Conservation (phyloP, 202 grass and related monocot genomes). For the Eragrostis tef region DNA sequence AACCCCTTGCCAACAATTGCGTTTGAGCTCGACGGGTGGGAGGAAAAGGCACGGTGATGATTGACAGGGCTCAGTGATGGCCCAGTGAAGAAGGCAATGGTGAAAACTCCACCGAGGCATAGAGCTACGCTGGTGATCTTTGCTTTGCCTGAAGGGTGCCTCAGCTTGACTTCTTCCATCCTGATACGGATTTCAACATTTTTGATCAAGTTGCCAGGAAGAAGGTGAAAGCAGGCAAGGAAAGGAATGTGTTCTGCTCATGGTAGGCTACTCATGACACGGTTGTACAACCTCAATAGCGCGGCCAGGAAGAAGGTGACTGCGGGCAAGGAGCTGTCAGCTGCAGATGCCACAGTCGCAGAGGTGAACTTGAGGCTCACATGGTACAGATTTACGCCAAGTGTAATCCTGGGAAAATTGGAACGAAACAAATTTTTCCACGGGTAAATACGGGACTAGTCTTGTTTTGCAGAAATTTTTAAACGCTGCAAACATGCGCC, state of each 20-base stretch:
- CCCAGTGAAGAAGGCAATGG: constrained; percentile 55
- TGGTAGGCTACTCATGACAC: neutral
- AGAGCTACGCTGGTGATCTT: constrained; percentile 45
- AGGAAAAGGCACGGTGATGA: constrained; percentile 37
- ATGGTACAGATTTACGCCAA: constrained; percentile 49
- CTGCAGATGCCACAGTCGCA: constrained; percentile 52
- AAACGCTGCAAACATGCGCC: neutral
- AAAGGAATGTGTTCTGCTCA: neutral
- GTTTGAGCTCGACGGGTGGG: too few relatives aligned
- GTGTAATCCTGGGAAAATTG: constrained; percentile 41
- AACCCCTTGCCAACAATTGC: too few relatives aligned
- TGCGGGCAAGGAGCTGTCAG: constrained; percentile 49
- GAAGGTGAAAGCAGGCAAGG: neutral
- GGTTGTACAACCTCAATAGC: constrained; percentile 32
- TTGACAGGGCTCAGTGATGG: constrained; percentile 47
- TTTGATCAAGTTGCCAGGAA: neutral
- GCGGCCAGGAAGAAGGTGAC: constrained; percentile 59
- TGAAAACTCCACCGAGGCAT: constrained; percentile 47
- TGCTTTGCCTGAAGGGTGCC: constrained; percentile 29
- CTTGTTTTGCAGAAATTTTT: neutral
- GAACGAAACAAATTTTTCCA: neutral
- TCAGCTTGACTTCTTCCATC: constrained; percentile 55
- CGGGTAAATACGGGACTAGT: neutral
- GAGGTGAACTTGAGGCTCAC: constrained; percentile 54
- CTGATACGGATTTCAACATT: constrained; percentile 23